Evolutionary conservation across 257 asterid genomes (phyloP).

Genomic region (Lavandula angustifolia): DNA sequence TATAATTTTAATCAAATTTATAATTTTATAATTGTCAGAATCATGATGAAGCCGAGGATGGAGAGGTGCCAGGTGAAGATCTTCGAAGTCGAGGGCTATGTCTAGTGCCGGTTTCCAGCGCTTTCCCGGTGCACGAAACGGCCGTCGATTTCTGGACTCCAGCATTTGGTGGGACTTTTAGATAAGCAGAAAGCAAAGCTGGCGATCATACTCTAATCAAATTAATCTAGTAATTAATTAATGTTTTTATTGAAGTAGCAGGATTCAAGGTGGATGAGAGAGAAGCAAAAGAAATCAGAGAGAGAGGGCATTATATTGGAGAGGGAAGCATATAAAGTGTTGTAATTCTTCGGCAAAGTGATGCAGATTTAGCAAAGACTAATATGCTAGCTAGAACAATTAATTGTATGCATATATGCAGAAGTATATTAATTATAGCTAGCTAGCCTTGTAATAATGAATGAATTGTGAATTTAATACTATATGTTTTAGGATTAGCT

Average conservation of each 20-base stretch:
- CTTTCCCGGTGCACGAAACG: conserved; percentile 81
- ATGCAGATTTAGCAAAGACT: conserved; percentile 41
- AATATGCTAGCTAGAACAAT: conserved; percentile 36
- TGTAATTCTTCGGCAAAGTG: conserved; percentile 40
- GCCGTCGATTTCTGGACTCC: conserved; percentile 87
- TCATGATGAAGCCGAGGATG: conserved; percentile 57
- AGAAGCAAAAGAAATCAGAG: neutral
- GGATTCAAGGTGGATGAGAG: neutral
- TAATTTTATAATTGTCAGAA: conserved; percentile 31
- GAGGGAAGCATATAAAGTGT: conserved; percentile 26
- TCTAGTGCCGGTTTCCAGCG: conserved; percentile 82
- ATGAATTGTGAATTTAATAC: conserved; percentile 38
- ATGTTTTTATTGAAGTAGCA: neutral
- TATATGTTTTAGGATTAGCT: conserved; percentile 2
- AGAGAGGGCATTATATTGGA: neutral
- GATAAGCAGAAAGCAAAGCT: conserved; percentile 36
- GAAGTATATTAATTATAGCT: conserved; percentile 26
- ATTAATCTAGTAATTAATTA: neutral
- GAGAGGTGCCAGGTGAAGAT: conserved; percentile 60
- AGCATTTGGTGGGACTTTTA: conserved; percentile 78
- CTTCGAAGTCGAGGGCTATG: conserved; percentile 87
- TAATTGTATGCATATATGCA: conserved; percentile 37
- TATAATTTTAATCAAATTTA: too few relatives aligned
- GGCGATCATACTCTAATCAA: neutral
- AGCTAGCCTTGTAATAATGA: conserved; percentile 57